Evolutionary conservation across 2,329 filamentous ascomycete genomes (phyloP).

Genomic region (Drechslerella dactyloides): DNA sequence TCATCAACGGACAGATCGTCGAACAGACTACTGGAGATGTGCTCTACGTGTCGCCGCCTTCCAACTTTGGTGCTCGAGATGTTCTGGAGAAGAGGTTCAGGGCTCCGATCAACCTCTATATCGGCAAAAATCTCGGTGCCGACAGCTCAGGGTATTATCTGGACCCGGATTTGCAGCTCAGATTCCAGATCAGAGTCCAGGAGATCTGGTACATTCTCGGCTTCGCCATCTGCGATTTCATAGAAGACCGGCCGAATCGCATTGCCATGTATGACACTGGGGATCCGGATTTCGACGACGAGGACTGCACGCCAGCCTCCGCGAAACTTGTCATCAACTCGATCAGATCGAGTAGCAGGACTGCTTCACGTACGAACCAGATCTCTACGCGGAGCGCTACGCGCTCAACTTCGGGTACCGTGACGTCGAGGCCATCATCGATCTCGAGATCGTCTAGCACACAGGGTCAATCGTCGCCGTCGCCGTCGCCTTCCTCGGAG

Average conservation of each 20-base stretch:
- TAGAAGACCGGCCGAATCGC: too few relatives aligned
- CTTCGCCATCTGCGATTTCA: constrained; percentile 1
- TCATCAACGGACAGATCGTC: neutral
- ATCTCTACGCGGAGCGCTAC: neutral
- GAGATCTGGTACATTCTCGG: constrained; percentile 6
- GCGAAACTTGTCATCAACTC: too few relatives aligned
- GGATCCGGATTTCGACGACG: too few relatives aligned
- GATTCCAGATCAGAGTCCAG: constrained; percentile 1
- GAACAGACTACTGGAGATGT: neutral
- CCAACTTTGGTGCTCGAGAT: neutral
- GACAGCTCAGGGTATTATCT: neutral
- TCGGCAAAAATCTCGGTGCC: neutral
- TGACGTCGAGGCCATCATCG: neutral
- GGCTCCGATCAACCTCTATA: neutral
- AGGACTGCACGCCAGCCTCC: too few relatives aligned
- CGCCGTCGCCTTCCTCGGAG: neutral
- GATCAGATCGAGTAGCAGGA: too few relatives aligned
- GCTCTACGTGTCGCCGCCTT: neutral
- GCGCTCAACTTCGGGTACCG: neutral
- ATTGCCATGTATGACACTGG: constrained; percentile 8
- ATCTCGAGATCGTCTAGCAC: neutral
- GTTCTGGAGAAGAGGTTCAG: neutral
- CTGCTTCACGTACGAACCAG: neutral
- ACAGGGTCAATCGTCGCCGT: neutral
- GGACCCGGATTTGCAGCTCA: neutral